Conservation (phyloP, 441 rosid genomes). For the Bocquillonia castaneifolia region DNA sequence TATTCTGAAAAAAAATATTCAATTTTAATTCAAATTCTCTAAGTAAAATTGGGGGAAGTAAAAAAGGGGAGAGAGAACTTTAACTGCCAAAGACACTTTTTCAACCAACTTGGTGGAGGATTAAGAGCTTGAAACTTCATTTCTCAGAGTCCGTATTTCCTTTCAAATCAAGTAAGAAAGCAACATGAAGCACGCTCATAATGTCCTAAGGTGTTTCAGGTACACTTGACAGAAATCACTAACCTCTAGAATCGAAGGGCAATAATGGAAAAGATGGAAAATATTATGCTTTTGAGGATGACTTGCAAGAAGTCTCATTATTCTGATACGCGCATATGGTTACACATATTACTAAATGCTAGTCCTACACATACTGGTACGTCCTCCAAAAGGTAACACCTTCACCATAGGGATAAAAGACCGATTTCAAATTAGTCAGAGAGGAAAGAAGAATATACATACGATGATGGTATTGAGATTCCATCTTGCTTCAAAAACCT, state of each 20-base stretch:
- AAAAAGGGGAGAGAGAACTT: too few relatives aligned
- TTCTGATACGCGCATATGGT: background rate
- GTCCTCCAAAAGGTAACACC: background rate
- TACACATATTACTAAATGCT: background rate
- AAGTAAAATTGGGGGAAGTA: too few relatives aligned
- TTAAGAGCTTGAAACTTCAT: too few relatives aligned
- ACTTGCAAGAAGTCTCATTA: background rate
- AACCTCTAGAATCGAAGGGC: background rate
- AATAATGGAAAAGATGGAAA: background rate
- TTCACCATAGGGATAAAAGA: background rate
- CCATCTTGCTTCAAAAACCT: constrained; percentile 87
- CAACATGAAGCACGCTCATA: too few relatives aligned
- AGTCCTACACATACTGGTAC: background rate
- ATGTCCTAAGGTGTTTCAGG: background rate
- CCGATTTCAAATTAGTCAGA: background rate
- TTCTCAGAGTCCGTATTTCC: background rate
- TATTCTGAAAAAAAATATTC: background rate
- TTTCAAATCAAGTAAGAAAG: background rate
- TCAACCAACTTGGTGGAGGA: background rate
- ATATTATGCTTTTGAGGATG: background rate
- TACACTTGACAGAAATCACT: background rate
- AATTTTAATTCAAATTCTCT: background rate
- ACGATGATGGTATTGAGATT: constrained; percentile 95
- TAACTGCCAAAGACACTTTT: background rate
- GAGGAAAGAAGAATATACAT: constrained; percentile 36